These are phyloP conservation scores for Hortiboletus flavorubellus DNA, from an alignment of 768 basidiomycete genomes.

Conservation along the genomic window DNA sequence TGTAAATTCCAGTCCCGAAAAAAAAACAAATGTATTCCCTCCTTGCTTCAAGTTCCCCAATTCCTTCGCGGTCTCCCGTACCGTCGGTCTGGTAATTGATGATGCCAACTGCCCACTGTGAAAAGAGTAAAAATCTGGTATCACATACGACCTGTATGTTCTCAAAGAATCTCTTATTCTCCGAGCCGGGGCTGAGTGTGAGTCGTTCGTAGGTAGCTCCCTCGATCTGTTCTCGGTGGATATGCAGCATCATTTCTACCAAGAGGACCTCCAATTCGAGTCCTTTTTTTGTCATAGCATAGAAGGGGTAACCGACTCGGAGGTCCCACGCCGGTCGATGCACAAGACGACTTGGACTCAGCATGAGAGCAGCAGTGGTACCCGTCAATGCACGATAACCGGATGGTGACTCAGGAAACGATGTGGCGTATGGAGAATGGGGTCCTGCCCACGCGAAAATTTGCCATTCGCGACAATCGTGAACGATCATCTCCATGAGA, in stretches of 20 bases:
- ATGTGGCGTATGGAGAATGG: constrained; percentile 17
- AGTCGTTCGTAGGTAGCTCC: constrained; percentile 12
- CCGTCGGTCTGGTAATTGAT: constrained; percentile 25
- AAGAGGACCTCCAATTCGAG: constrained; percentile 19
- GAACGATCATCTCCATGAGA: constrained; percentile 22
- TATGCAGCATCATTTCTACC: constrained; percentile 23
- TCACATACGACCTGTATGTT: constrained; percentile 16
- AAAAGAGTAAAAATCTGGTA: constrained; percentile 19
- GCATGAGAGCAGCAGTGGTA: not conserved
- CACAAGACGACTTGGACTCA: not conserved
- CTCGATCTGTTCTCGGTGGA: constrained; percentile 9
- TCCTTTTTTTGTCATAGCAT: constrained; percentile 22
- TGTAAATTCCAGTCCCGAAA: constrained; percentile 21
- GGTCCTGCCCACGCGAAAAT: constrained; percentile 23
- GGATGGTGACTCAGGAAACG: constrained; percentile 19
- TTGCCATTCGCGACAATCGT: constrained; percentile 18
- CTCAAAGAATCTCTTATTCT: constrained; percentile 14
- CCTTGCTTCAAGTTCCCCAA: constrained; percentile 12
- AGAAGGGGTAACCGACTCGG: constrained; percentile 19
- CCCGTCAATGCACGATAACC: constrained; percentile 15
- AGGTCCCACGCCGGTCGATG: constrained; percentile 11
- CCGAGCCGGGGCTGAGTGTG: constrained; percentile 11
- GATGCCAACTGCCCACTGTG: constrained; percentile 24
- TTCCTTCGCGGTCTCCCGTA: constrained; percentile 4
- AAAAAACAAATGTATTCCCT: constrained; percentile 22